These are phyloP conservation scores for Aspergillus quadrilineatus DNA, from an alignment of 2,329 filamentous ascomycete genomes.

Conservation along the genomic window DNA sequence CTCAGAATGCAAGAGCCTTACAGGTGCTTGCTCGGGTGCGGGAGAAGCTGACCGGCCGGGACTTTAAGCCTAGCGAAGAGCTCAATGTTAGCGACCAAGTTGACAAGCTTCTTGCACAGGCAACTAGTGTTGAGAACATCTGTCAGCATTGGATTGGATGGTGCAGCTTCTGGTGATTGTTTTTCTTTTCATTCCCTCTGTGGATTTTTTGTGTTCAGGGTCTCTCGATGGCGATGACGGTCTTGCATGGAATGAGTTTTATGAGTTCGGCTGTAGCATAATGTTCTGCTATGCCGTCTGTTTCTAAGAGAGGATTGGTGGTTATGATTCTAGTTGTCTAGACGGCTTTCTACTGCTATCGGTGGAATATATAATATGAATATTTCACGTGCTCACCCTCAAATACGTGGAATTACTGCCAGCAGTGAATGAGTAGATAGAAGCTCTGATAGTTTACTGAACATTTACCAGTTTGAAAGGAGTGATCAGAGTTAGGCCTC, in stretches of 20 bases:
- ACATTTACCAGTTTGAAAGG: not conserved
- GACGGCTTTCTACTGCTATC: not conserved
- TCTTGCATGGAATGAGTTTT: conserved; percentile 24
- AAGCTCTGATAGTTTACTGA: not conserved
- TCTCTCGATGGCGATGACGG: conserved; percentile 28
- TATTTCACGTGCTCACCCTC: not conserved
- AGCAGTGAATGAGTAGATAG: not conserved
- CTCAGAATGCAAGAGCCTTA: conserved; percentile 87
- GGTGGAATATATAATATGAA: not conserved
- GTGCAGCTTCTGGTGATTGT: conserved; percentile 89
- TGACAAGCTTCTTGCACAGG: conserved; percentile 89
- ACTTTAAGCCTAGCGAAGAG: conserved; percentile 85
- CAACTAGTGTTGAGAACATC: conserved; percentile 93
- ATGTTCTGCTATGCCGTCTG: conserved; percentile 13
- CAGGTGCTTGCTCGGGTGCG: conserved; percentile 89
- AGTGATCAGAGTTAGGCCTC: no score
- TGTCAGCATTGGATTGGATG: conserved; percentile 99
- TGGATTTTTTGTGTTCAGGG: conserved; percentile 19
- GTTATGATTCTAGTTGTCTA: not conserved
- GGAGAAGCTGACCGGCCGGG: conserved; percentile 90
- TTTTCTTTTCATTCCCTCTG: conserved; percentile 14
- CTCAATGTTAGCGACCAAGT: conserved; percentile 84
- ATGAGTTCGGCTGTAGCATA: conserved; percentile 11
- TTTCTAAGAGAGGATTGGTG: not conserved
- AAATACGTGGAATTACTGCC: not conserved